Conservation (phyloP, 441 rosid genomes). For the Pelargonium hybrid region DNA sequence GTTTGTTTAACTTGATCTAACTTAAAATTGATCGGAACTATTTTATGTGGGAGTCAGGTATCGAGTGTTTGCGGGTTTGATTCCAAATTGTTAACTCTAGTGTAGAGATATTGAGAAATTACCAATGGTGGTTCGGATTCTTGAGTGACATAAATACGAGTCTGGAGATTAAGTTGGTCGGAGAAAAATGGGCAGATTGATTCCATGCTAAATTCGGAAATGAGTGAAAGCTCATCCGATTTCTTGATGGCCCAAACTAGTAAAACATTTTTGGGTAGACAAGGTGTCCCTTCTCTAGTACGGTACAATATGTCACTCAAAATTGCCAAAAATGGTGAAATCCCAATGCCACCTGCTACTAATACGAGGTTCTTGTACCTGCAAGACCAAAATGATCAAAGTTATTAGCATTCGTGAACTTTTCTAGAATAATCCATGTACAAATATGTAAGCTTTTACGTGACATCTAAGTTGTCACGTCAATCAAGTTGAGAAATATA, state of each 20-base stretch:
- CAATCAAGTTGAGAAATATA: not conserved
- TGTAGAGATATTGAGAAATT: conserved; percentile 6
- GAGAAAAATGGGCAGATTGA: conserved; percentile 44
- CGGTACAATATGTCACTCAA: conserved; percentile 68
- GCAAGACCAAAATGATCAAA: conserved; percentile 1
- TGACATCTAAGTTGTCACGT: not conserved
- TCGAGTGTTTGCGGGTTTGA: too few species aligned
- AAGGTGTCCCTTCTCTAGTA: conserved; percentile 43
- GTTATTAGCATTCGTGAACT: conserved; percentile 19
- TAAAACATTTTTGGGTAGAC: conserved; percentile 51
- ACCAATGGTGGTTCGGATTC: conserved; percentile 62
- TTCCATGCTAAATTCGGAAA: conserved; percentile 34
- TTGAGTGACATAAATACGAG: conserved; percentile 54
- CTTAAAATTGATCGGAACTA: too few species aligned
- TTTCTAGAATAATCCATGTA: not conserved
- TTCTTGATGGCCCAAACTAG: conserved; percentile 71
- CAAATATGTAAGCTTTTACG: conserved; percentile 8
- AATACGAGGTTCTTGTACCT: conserved; percentile 78
- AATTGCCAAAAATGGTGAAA: conserved; percentile 78
- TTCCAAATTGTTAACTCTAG: too few species aligned
- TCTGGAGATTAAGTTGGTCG: conserved; percentile 40
- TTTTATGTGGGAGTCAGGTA: too few species aligned
- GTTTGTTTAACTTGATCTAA: too few species aligned
- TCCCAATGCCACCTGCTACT: conserved; percentile 87
- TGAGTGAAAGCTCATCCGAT: conserved; percentile 65